Evolutionary conservation across 768 basidiomycete species (phyloP).

Genomic region (Trametes elegans): DNA sequence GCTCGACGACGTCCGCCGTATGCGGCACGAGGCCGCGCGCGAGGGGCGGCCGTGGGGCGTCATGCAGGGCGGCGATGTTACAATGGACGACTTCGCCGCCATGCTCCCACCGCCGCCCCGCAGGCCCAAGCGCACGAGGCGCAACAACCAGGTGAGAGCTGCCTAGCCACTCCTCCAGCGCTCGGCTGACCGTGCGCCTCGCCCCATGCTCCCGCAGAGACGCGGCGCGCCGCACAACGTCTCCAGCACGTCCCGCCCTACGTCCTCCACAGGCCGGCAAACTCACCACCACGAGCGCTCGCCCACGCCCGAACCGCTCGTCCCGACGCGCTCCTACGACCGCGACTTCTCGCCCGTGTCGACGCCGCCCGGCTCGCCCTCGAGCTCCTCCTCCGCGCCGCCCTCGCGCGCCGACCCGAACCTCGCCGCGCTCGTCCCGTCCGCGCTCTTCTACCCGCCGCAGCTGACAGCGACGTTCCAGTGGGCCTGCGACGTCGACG

Average conservation of each 20-base stretch:
- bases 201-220: background rate
- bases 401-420: conserved; percentile 28
- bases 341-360: conserved; percentile 59
- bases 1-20: conserved; percentile 21
- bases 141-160: background rate
- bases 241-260: background rate
- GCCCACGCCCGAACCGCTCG: background rate
- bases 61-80: background rate
- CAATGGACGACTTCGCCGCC: background rate
- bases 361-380: conserved; percentile 41
- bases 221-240: background rate
- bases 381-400: conserved; percentile 27
- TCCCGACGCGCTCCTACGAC: conserved; percentile 37
- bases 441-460: conserved; percentile 29
- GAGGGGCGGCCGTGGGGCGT: conserved; percentile 12
- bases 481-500: conserved; percentile 50
- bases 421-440: conserved; percentile 35
- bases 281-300: background rate
- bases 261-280: background rate
- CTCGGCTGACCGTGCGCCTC: background rate
- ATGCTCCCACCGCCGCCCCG: background rate
- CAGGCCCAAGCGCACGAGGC: background rate
- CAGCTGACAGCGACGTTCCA: conserved; percentile 43
- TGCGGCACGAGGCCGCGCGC: conserved; percentile 3
- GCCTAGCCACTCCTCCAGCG: background rate